These are phyloP conservation scores for Macrotyloma uniflorum DNA, from an alignment of 306 rosid species.

Conservation along the genomic window DNA sequence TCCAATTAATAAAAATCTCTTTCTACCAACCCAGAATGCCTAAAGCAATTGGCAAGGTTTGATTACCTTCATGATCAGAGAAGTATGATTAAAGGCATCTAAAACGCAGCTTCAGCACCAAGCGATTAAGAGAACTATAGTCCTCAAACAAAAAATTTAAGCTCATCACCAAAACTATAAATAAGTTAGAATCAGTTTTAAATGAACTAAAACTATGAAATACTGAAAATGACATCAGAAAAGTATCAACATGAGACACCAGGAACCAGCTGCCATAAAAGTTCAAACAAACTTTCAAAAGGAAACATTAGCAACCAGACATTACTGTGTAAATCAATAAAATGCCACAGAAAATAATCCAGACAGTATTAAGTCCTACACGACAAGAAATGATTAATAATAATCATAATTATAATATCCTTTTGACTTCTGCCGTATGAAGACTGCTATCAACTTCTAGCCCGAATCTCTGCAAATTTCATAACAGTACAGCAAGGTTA, in stretches of 20 bases:
- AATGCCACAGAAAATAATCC: conserved; percentile 46
- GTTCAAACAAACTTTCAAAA: conserved; percentile 47
- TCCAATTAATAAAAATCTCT: conserved; percentile 14
- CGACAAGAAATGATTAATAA: conserved; percentile 42
- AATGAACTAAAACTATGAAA: conserved; percentile 35
- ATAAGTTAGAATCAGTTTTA: conserved; percentile 51
- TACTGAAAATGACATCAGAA: conserved; percentile 36
- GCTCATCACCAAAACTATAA: conserved; percentile 43
- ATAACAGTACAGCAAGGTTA: conserved; percentile 99
- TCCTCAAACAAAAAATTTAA: conserved; percentile 41
- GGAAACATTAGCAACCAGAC: conserved; percentile 60
- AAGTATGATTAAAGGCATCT: conserved; percentile 43
- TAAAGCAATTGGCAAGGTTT: conserved; percentile 46
- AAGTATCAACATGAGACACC: conserved; percentile 47
- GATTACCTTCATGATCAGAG: conserved; percentile 54
- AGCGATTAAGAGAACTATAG: conserved; percentile 44
- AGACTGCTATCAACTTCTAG: conserved; percentile 51
- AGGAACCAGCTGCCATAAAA: conserved; percentile 47
- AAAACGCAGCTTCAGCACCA: conserved; percentile 55
- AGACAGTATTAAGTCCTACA: conserved; percentile 50
- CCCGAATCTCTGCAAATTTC: conserved; percentile 94
- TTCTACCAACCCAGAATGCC: conserved; percentile 56
- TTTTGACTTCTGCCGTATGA: conserved; percentile 53
- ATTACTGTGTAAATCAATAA: conserved; percentile 43
- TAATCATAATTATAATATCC: conserved; percentile 38